A percentile compares a stretch with the other conserved stretches of the same genome.
phyloP scores from a whole-genome alignment of 257 asterid genomes.

The Solanum habrochaites region DNA sequence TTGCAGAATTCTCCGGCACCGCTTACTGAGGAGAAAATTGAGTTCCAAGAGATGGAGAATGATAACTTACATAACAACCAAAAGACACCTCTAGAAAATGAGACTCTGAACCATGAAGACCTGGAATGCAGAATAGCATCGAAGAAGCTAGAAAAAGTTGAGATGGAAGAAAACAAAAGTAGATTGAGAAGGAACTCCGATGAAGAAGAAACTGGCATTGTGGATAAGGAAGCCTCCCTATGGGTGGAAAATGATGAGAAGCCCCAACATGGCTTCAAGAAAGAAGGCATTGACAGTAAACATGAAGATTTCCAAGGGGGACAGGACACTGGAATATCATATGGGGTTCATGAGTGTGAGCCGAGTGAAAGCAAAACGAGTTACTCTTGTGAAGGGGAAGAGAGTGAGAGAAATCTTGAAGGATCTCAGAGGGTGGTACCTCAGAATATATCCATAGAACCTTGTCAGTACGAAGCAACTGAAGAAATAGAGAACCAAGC shows the following conservation, averaged over 20 bases:
- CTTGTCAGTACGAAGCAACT: conserved; percentile 7
- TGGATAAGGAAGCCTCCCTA: conserved; percentile 13
- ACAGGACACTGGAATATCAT: conserved; percentile 10
- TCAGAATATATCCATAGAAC: not conserved
- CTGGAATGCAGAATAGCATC: conserved; percentile 16
- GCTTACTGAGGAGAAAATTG: not conserved
- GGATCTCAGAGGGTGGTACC: not conserved
- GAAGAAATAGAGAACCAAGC: conserved; percentile 10
- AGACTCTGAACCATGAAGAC: not conserved
- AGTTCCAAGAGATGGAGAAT: conserved; percentile 6
- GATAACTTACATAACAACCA: conserved; percentile 8
- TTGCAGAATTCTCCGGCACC: not conserved
- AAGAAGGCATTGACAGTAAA: conserved; percentile 10
- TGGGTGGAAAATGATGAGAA: conserved; percentile 16
- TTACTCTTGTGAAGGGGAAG: not conserved
- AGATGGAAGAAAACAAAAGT: conserved; percentile 12
- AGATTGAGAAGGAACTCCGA: conserved; percentile 9
- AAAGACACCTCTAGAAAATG: not conserved
- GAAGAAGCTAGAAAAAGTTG: conserved; percentile 5
- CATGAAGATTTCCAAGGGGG: conserved; percentile 16
- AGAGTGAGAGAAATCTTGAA: not conserved
- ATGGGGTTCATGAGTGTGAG: conserved; percentile 5
- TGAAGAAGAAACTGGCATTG: conserved; percentile 23
- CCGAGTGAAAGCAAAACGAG: not conserved
- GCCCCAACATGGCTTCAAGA: conserved; percentile 15